Base-by-base conservation (phyloP, 2,329 filamentous ascomycete species). In the Verticillium albo-atrum region DNA sequence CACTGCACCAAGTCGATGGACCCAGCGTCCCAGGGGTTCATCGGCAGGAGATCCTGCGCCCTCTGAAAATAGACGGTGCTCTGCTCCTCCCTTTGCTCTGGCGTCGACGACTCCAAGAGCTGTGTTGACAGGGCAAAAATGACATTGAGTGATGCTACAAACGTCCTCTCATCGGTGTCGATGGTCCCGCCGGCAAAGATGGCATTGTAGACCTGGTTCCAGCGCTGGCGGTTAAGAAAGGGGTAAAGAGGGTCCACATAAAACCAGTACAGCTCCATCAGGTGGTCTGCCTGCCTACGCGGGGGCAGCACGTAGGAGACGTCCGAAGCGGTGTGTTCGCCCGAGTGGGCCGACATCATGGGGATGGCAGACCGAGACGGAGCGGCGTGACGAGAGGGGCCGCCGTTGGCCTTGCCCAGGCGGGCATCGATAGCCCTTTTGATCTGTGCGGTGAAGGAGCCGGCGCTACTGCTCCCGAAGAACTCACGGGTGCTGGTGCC, bases 231-330 rank as follows among this genome's bases (percentile, higher is more conserved):
- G 27, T 81, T 74, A 1, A 82, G 65, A 50, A 80, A 76, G 0
- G 79, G 78, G 52, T 81, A 81, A 0, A 81, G 62, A 0, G 77
- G 75, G 30, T 80, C 76, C 1, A 80, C 76, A 37, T 74, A 76
- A 28, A 70, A 69, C 79, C 78, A 82, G 59, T 81, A 81, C 0
- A 77, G 68, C 2, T 73, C 69, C 68, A 79, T 74, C 3, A 82
- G 67, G 50, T 70, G 70, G 56, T 82, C 79, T 0, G 79, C 79
- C 34, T 74, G 76, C 35, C 75, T 72, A 1, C 78, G 72, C 0
- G 78, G 71, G 1, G 79, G 79, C 1, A 82, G 65, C 1, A 79
- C 75, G 34, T 78, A 76, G 17, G 74, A 68, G 2, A 62, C 54
- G 6, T 56, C 54, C 5, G 35, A 47, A 2, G 52, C 27, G 14